Percentiles rank a stretch among this genome's conserved stretches.
These are phyloP conservation scores for Athelia sp. DNA, from an alignment of 1,284 basidiomycete genomes.

Conservation along the genomic window DNA sequence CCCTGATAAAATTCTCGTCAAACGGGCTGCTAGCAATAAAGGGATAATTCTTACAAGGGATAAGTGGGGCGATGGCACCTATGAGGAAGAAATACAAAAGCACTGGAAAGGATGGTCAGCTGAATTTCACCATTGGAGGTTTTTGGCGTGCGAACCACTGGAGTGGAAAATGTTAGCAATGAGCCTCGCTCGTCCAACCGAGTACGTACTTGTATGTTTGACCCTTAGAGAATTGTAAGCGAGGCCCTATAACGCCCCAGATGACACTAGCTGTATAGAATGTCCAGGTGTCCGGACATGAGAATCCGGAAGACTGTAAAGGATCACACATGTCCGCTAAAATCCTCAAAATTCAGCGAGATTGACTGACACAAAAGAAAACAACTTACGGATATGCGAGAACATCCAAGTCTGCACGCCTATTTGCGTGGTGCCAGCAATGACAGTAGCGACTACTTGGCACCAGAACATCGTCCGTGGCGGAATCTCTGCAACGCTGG, in stretches of 20 bases:
- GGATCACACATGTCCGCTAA: conserved; percentile 22
- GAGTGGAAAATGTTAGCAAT: too few species aligned
- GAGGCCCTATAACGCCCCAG: conserved; percentile 52
- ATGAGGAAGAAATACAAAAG: conserved; percentile 47
- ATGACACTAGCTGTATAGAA: conserved; percentile 39
- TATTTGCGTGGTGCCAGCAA: conserved; percentile 60
- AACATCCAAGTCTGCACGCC: conserved; percentile 70
- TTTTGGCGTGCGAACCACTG: too few species aligned
- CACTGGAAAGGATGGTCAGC: background rate
- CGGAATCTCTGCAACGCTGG: too few species aligned
- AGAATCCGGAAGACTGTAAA: conserved; percentile 27
- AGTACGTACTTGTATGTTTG: conserved; percentile 35
- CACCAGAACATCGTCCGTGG: conserved; percentile 52
- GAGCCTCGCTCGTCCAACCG: background rate
- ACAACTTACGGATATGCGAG: conserved; percentile 51
- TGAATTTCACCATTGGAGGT: too few species aligned
- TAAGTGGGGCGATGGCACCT: conserved; percentile 39
- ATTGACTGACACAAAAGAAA: too few species aligned
- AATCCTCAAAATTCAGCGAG: too few species aligned
- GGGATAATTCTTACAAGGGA: too few species aligned
- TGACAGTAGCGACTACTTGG: conserved; percentile 55
- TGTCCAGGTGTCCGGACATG: conserved; percentile 37
- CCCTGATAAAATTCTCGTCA: too few species aligned
- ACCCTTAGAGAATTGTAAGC: conserved; percentile 44
- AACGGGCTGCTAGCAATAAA: too few species aligned